Conservation (phyloP, 768 basidiomycete species). For the Phanerochaete carnosa region DNA sequence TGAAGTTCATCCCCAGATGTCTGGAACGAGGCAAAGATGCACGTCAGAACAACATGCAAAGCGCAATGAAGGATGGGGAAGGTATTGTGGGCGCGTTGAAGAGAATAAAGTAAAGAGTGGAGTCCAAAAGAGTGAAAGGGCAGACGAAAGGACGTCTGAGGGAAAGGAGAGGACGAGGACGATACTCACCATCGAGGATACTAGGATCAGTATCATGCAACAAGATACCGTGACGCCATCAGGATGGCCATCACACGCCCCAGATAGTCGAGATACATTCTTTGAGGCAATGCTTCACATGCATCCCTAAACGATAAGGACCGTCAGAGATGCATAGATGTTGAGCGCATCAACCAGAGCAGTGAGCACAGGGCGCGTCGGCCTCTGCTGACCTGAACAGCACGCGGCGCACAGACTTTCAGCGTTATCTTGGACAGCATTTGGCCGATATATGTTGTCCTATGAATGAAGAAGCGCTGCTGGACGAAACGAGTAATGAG, state of each 20-base stretch:
- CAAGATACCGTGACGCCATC: neutral
- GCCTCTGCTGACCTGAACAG: too few relatives aligned
- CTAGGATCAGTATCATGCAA: neutral
- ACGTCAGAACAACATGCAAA: neutral
- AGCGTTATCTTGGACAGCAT: too few relatives aligned
- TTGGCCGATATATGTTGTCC: too few relatives aligned
- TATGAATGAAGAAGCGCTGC: too few relatives aligned
- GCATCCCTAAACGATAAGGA: too few relatives aligned
- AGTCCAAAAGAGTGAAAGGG: neutral
- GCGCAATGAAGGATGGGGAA: neutral
- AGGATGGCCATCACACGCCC: neutral
- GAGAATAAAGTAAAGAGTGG: neutral
- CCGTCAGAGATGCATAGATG: too few relatives aligned
- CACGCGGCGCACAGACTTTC: too few relatives aligned
- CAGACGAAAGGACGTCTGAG: neutral
- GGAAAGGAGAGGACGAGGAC: neutral
- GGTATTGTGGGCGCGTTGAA: neutral
- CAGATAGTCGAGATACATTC: neutral
- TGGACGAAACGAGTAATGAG: too few relatives aligned
- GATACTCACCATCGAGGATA: neutral
- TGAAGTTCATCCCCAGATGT: conserved; percentile 21
- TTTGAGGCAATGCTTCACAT: neutral
- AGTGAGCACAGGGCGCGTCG: too few relatives aligned
- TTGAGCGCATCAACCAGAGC: too few relatives aligned
- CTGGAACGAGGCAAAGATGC: neutral